Evolutionary conservation across 2,329 filamentous ascomycete species (phyloP).

Genomic region (Blastomyces silverae): DNA sequence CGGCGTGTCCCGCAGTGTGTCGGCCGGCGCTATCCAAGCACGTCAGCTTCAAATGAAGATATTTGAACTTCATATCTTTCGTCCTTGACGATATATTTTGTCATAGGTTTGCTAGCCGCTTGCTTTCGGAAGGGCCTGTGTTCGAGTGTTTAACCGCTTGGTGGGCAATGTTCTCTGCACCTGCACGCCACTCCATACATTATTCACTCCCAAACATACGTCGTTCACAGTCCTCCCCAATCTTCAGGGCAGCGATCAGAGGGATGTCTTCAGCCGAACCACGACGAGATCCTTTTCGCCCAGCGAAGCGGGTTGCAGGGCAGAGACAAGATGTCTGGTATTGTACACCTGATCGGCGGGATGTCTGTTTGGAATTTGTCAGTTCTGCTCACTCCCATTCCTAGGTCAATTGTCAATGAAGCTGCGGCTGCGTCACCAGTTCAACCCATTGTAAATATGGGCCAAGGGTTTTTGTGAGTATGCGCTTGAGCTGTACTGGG

Average conservation of each 20-base stretch:
- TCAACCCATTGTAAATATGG: slow-evolving; percentile 63
- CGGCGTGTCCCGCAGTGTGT: not conserved
- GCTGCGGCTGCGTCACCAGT: slow-evolving; percentile 57
- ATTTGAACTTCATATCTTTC: not conserved
- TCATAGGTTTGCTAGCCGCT: not conserved
- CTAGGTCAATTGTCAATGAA: slow-evolving; percentile 61
- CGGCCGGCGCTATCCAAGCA: not conserved
- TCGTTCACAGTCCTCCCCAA: not conserved
- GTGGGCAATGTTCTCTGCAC: not conserved
- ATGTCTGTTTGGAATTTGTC: not conserved
- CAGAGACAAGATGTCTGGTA: slow-evolving; percentile 49
- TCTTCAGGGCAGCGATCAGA: slow-evolving; percentile 23
- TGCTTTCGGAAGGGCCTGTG: not conserved
- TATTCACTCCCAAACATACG: slow-evolving; percentile 1
- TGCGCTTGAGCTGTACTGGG: not conserved
- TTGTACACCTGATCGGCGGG: not conserved
- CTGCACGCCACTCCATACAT: not conserved
- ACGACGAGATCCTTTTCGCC: slow-evolving; percentile 40
- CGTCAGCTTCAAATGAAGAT: not conserved
- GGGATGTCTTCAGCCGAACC: slow-evolving; percentile 37
- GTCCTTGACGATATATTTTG: not conserved
- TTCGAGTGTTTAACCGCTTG: not conserved
- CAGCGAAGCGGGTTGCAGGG: slow-evolving; percentile 44
- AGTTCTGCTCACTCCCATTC: slow-evolving; percentile 6
- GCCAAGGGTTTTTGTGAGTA: slow-evolving; percentile 54